phyloP scores from a whole-genome alignment of 2,329 filamentous ascomycete genomes.

The Sclerotiophoma versabilis region DNA sequence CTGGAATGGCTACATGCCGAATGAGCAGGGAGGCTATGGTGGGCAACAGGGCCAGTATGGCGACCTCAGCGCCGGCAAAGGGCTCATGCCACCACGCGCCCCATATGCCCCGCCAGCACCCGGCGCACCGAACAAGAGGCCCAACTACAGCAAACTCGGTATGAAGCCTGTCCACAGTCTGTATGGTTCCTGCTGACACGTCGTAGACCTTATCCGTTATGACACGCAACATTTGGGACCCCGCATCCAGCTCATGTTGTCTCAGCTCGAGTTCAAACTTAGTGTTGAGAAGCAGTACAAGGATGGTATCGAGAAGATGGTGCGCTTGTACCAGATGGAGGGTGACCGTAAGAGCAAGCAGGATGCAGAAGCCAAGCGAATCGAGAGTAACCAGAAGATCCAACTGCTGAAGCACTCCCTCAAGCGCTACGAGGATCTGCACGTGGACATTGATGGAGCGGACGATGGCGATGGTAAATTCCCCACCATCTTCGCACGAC shows the following conservation, averaged over 20 bases:
- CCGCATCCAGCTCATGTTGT: slow-evolving; percentile 98
- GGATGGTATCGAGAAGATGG: slow-evolving; percentile 99
- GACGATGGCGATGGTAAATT: slow-evolving; percentile 80
- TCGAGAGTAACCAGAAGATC: slow-evolving; percentile 98
- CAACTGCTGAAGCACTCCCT: slow-evolving; percentile 93
- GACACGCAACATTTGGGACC: slow-evolving; percentile 94
- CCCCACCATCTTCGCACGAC: too few relatives aligned
- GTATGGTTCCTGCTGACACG: slow-evolving; percentile 27
- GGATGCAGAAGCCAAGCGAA: slow-evolving; percentile 85
- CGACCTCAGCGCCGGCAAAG: slow-evolving; percentile 69
- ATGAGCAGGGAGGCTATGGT: slow-evolving; percentile 70
- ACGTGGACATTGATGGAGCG: slow-evolving; percentile 84
- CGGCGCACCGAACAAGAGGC: slow-evolving; percentile 69
- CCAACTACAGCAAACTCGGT: slow-evolving; percentile 97
- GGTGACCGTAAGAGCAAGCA: slow-evolving; percentile 94
- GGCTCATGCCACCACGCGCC: slow-evolving; percentile 80
- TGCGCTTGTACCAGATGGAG: slow-evolving; percentile 95
- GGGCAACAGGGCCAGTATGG: slow-evolving; percentile 57
- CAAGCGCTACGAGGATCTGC: slow-evolving; percentile 95
- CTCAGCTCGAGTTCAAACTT: slow-evolving; percentile 97
- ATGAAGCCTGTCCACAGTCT: slow-evolving; percentile 40
- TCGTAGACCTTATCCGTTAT: slow-evolving; percentile 93
- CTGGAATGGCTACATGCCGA: slow-evolving; percentile 57
- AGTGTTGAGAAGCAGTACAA: slow-evolving; percentile 99
- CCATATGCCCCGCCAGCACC: slow-evolving; percentile 79